phyloP scores from a whole-genome alignment of 2,329 filamentous ascomycete species.

The Venturia effusa region DNA sequence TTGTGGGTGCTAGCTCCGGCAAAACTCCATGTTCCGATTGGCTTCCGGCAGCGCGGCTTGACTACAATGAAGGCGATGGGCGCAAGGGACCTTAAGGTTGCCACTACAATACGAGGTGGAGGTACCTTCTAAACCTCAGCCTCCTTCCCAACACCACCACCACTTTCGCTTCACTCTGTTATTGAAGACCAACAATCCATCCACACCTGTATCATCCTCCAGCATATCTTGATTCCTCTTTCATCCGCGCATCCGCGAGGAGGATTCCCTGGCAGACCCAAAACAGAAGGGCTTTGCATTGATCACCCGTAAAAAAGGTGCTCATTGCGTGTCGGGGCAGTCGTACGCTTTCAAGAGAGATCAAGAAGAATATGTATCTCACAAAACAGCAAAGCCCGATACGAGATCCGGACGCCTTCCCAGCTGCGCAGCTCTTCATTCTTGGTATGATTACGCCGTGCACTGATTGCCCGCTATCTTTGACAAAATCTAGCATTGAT shows the following conservation, averaged over 20 bases:
- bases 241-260: no score
- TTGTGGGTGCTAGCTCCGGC: not conserved
- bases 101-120: no score
- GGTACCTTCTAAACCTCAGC: no score
- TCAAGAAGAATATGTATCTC: conserved; percentile 45
- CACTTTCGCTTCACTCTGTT: not conserved
- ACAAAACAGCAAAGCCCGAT: conserved; percentile 44
- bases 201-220: no score
- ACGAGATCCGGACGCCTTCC: conserved; percentile 64
- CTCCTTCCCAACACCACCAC: not conserved
- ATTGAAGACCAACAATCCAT: not conserved
- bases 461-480: not conserved
- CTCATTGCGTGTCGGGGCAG: not conserved
- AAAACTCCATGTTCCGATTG: not conserved
- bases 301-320: not conserved
- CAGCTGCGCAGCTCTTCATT: conserved; percentile 69
- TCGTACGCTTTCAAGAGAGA: conserved; percentile 8
- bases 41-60: no score
- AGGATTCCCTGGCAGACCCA: not conserved
- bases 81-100: no score
- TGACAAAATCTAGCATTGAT: conserved; percentile 59
- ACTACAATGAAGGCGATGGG: no score
- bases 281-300: not conserved
- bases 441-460: conserved; percentile 50
- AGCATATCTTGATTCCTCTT: no score